Base-by-base conservation (phyloP, 140 eudicot genomes). In the Anethum foeniculum region DNA sequence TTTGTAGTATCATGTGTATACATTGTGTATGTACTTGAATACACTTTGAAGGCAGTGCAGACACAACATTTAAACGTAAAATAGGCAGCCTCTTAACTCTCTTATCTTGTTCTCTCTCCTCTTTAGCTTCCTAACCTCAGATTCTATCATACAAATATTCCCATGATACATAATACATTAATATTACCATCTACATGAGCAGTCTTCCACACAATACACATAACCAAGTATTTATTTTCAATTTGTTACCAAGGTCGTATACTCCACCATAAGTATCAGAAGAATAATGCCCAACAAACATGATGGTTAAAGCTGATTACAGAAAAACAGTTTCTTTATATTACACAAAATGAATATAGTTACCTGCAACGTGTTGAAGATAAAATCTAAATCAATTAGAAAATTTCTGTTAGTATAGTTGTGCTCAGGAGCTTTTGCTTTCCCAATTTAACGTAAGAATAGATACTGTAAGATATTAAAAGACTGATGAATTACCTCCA, bases 331-430 rank as follows among this genome's bases (percentile, higher is more conserved):
- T 74, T 16, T 74, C 60, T n/a, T 74, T 23, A 75, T 19, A 43
- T 28, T 47, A 79, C 44, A 73, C 38, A 73, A 56, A 44, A 76
- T 47, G 77, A 83, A 28, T 41, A 67, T 54, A 38, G 4, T 75
- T 79, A 91, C 96, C 97, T 93, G 92, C 68, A 91, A 91, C 77
- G 15, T 93, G 97, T 71, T 91, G 92, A 82, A 91, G 97, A 86
- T 93, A 91, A 39, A 83, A 84, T 90, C 98, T 11, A 95, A 93
- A 88, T 93, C 98, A 23, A 88, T 82, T 58, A 91, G 81, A 77
- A 89, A 83, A 86, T 91, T 93, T 77, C 16, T 62, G 10, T 11
- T 25, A 11, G 69, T 25, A 62, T 10, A n/a, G 69, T 62, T 62
- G 34, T 62, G 69, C 69, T 62, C 14, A 25, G 69, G 69, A 25